These are phyloP conservation scores for Acacia concinna DNA, from an alignment of 331 rosid genomes.

Conservation along the genomic window DNA sequence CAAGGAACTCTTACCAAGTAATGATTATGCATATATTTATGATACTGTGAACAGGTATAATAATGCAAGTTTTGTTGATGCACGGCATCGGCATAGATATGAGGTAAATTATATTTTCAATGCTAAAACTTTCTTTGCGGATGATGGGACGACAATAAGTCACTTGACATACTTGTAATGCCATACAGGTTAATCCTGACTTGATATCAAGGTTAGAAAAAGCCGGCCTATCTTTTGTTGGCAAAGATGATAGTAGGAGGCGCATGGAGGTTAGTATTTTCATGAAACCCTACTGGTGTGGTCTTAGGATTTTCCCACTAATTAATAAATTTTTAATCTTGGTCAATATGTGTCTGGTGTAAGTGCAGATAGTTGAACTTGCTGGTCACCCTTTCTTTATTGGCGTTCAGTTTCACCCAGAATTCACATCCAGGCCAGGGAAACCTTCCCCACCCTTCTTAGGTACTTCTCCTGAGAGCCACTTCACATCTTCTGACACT, in stretches of 20 bases:
- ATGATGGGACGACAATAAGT: not conserved
- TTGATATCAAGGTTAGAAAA: slow-evolving; percentile 52
- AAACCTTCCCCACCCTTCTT: slow-evolving; percentile 59
- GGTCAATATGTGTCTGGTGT: slow-evolving; percentile 11
- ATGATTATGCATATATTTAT: not conserved
- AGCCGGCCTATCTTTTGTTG: slow-evolving; percentile 62
- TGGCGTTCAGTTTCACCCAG: slow-evolving; percentile 73
- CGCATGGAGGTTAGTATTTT: slow-evolving; percentile 61
- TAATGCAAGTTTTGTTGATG: slow-evolving; percentile 47
- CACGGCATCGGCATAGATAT: slow-evolving; percentile 66
- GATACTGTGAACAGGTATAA: slow-evolving; percentile 45
- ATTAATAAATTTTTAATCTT: slow-evolving; percentile 11
- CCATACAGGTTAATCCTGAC: slow-evolving; percentile 59
- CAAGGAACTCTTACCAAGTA: not conserved
- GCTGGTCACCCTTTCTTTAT: slow-evolving; percentile 56
- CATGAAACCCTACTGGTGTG: not conserved
- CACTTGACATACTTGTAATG: slow-evolving; percentile 18
- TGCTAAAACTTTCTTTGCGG: slow-evolving; percentile 1
- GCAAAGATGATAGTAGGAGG: slow-evolving; percentile 55
- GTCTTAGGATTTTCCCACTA: not conserved
- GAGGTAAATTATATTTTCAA: slow-evolving; percentile 42
- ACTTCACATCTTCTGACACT: not conserved
- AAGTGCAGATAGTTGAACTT: slow-evolving; percentile 56
- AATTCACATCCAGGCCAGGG: slow-evolving; percentile 65
- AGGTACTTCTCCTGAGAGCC: slow-evolving; percentile 37